A percentile compares a stretch with the other conserved stretches of the same genome.
These are phyloP conservation scores for Pelargonium myrrhifolium DNA, from an alignment of 441 rosid species.

Conservation along the genomic window DNA sequence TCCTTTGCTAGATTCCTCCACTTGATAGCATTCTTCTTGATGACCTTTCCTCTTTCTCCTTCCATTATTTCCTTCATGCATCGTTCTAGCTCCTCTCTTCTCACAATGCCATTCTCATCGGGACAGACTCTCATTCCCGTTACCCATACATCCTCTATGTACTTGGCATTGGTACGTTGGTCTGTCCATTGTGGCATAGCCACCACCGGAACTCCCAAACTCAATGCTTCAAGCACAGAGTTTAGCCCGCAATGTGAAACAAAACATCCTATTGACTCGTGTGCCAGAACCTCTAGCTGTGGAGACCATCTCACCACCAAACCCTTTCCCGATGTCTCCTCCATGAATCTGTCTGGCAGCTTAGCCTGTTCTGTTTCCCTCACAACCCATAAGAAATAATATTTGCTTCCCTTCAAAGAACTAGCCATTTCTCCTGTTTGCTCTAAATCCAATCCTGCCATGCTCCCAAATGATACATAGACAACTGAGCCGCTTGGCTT, in stretches of 20 bases:
- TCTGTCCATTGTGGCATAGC: not conserved
- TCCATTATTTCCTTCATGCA: slow-evolving; percentile 4
- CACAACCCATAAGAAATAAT: not conserved
- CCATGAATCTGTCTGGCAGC: not conserved
- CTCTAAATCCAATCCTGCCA: not conserved
- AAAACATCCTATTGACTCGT: not conserved
- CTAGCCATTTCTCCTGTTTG: not conserved
- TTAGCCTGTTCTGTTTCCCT: not conserved
- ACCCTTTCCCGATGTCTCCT: not conserved
- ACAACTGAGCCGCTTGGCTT: not conserved
- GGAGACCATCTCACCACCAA: slow-evolving; percentile 4
- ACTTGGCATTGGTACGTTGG: not conserved
- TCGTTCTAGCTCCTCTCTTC: not conserved
- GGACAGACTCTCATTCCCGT: not conserved
- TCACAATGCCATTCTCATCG: not conserved
- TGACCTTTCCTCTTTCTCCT: not conserved
- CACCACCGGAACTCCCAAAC: not conserved
- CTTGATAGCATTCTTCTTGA: not conserved
- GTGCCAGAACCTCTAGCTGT: not conserved
- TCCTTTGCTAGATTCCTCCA: not conserved
- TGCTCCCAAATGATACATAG: not conserved
- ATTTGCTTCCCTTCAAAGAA: not conserved
- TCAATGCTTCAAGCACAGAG: not conserved
- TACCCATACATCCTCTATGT: not conserved
- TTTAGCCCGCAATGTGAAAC: not conserved